These are phyloP conservation scores for Amanita brunnescens DNA, from an alignment of 768 basidiomycete species.

Conservation along the genomic window DNA sequence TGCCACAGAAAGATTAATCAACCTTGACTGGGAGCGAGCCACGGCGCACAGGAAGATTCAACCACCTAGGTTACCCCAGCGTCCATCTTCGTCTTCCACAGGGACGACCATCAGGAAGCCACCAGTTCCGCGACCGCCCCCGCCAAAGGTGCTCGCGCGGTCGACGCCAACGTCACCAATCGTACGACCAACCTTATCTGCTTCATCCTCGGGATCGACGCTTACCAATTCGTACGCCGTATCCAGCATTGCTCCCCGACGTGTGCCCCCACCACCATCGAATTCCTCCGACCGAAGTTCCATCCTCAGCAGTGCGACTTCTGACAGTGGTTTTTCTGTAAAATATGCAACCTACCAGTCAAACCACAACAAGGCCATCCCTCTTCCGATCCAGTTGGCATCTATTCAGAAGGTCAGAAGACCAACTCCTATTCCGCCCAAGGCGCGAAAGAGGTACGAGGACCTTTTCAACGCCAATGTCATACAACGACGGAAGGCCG, in stretches of 20 bases:
- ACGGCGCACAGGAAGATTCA: constrained; percentile 23
- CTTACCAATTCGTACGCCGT: constrained; percentile 17
- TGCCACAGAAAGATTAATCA: constrained; percentile 32
- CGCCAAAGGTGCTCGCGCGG: constrained; percentile 15
- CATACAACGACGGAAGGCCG: constrained; percentile 35
- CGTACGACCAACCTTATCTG: constrained; percentile 24
- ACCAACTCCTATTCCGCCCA: constrained; percentile 58
- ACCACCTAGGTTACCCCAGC: constrained; percentile 42
- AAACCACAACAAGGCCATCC: constrained; percentile 4
- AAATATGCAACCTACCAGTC: constrained; percentile 7
- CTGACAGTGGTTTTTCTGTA: constrained; percentile 24
- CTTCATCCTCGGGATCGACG: constrained; percentile 24
- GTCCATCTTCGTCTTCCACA: constrained; percentile 21
- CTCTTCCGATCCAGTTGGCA: constrained; percentile 4
- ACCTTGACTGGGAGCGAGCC: constrained; percentile 45
- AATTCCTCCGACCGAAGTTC: constrained; percentile 58
- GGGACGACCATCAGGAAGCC: constrained; percentile 17
- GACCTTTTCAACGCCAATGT: constrained; percentile 55
- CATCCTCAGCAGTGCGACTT: constrained; percentile 42
- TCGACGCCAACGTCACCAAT: constrained; percentile 24
- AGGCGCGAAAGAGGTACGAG: constrained; percentile 61
- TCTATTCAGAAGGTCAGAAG: constrained; percentile 29
- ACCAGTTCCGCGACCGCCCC: constrained; percentile 22
- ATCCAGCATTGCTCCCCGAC: constrained; percentile 29
- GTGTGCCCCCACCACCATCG: constrained; percentile 35